Base-by-base conservation (phyloP, 495 filamentous ascomycete genomes). In the Hypoxylon perforatum region DNA sequence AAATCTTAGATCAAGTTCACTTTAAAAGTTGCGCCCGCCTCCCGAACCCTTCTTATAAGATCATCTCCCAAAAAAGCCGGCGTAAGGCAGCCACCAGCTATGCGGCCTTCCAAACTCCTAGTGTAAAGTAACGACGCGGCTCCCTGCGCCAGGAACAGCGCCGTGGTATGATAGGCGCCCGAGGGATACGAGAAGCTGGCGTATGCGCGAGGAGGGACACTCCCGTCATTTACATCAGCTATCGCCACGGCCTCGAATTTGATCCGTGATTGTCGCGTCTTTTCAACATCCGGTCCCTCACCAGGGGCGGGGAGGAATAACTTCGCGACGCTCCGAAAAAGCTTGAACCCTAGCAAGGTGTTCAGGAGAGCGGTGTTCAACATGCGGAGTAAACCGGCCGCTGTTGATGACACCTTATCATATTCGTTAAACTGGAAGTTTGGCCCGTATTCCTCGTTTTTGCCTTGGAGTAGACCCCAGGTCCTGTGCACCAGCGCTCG, bases 401-500 rank as follows among this genome's bases (percentile, higher is more conserved):
- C 9, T 1, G 48, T 22, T 8, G 62, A 70, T 1, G 51, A 57
- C 22, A 50, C 67, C 25, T 65, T 62, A 17, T 55, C 49, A 28
- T 59, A 70, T 33, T 70, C 67, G 41, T 63, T 63, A 25, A 49
- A 70, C 25, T 61, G 39, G 23, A 70, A 70, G 4, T 41, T 48
- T 22, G 57, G 44, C 1, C 67, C 61, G 35, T 66, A 63, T 4
- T 19, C 54, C 9, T 66, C 35, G 15, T 53, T 30, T 6, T 55
- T 62, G 39, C 28, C 45, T 19, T 50, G 30, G 4, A 70, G 49
- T 12, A 70, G 38, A n/a, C 61, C 67, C 62, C 67, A 70, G 0
- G 67, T 70, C 19, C 67, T 70, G 17, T 70, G 62, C 18, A 70
- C 62, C 17, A 65, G 36, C 25, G 62, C 61, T 47, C 62, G 57